phyloP scores from a whole-genome alignment of 805 yeast genomes.

The Wickerhamiella domercqiae region DNA sequence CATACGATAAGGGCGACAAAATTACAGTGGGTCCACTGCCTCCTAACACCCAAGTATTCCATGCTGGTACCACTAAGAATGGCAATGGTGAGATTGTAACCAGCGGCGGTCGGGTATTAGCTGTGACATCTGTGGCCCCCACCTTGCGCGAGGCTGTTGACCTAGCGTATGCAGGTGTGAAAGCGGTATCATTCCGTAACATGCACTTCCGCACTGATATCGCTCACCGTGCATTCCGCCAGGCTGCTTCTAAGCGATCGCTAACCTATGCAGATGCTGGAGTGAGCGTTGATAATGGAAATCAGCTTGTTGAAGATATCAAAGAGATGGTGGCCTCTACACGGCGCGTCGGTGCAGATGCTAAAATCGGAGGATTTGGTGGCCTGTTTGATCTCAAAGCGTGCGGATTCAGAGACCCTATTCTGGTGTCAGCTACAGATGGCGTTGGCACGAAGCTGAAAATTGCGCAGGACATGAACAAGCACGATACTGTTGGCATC shows the following conservation, averaged over 20 bases:
- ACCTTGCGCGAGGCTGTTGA: constrained; percentile 68
- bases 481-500: constrained; percentile 95
- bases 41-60: constrained; percentile 63
- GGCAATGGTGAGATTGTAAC: constrained; percentile 59
- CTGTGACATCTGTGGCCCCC: constrained; percentile 72
- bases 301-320: constrained; percentile 74
- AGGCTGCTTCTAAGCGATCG: constrained; percentile 19
- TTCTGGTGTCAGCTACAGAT: constrained; percentile 94
- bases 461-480: constrained; percentile 78
- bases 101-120: constrained; percentile 93
- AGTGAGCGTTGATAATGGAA: constrained; percentile 94
- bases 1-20: constrained; percentile 72
- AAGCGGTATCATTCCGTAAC: constrained; percentile 51
- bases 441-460: constrained; percentile 97
- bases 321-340: constrained; percentile 85
- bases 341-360: constrained; percentile 88
- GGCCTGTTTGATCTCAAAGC: constrained; percentile 83
- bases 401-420: constrained; percentile 65
- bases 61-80: constrained; percentile 72
- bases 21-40: constrained; percentile 46
- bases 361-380: constrained; percentile 98
- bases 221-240: constrained; percentile 86
- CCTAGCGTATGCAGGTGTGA: constrained; percentile 75
- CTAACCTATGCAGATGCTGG: constrained; percentile 93
- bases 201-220: constrained; percentile 84